Base-by-base conservation (phyloP, 805 yeast species). In the Scheffersomyces spartinae region DNA sequence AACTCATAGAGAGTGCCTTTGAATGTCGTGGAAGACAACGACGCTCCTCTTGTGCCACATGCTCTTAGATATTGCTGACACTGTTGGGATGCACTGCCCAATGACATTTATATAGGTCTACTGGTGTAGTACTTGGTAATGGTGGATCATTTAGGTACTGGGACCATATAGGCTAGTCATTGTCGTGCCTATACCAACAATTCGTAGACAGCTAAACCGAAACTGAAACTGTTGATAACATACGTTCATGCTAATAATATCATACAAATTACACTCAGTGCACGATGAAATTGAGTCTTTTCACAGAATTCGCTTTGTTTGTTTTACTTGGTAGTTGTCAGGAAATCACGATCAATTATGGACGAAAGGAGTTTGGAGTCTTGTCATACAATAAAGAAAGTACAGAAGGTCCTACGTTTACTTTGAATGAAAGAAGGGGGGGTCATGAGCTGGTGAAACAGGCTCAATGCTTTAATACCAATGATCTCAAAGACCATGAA, bases 1-100 rank as follows among this genome's bases (percentile, higher is more conserved):
- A 68, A 43, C 33, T 73, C 81, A 36, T 71, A 73, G 17, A 71
- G 34, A 0, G 74, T 68, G 3, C 81, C 81, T 25, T 50, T 47
- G 39, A 68, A 70, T 2, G 57, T 75, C 0, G 71, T 52, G 1
- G 72, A 45, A 7, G 29, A 33, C 5, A 50, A 18, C 23, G 38
- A 34, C 2, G 42, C 23, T 7, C 42, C 32, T 21, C 38, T 47
- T 2, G 10, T 9, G 17, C 33, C 34, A 33, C 64, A 57, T 25
- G 45, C 39, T 11, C 39, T 30, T 14, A 59, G 40, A 26, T 55
- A 59, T 12, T 42, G 38, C 28, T 41, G 47, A 21, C 47, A 40
- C 10, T 48, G 38, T 23, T 49, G 49, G 9, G 24, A 21, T 9
- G 31, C 26, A 16, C 16, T 12, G 18, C 7, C 25, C 16, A 23